These are phyloP conservation scores for Pisolithus microcarpus DNA, from an alignment of 768 basidiomycete species.

Conservation along the genomic window DNA sequence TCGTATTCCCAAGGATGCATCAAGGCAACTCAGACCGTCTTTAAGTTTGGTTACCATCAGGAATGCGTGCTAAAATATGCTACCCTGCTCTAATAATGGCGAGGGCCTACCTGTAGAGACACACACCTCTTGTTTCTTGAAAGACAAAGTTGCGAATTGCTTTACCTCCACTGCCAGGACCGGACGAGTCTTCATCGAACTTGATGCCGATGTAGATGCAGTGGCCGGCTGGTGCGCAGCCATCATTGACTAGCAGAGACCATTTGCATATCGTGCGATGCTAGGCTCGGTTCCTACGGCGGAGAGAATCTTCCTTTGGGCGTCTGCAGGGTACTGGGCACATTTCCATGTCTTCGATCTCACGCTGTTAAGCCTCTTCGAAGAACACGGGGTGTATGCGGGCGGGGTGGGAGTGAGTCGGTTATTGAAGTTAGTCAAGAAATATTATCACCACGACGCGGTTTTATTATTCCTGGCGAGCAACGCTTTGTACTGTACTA, in stretches of 20 bases:
- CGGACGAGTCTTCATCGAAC: conserved; percentile 49
- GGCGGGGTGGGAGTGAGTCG: conserved; percentile 68
- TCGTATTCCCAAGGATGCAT: no score
- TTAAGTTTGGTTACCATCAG: no score
- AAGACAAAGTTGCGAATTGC: background rate
- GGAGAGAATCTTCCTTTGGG: conserved; percentile 68
- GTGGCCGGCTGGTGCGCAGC: conserved; percentile 58
- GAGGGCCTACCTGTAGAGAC: no score
- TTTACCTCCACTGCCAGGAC: conserved; percentile 31
- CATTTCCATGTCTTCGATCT: background rate
- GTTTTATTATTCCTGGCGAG: conserved; percentile 70
- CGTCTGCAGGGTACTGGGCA: conserved; percentile 45
- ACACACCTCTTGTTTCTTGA: background rate
- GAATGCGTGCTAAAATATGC: no score
- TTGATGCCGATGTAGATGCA: conserved; percentile 72
- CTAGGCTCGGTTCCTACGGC: conserved; percentile 65
- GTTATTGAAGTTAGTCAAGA: conserved; percentile 63
- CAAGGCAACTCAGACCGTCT: no score
- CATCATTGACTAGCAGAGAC: no score
- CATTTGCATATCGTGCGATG: no score
- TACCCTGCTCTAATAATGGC: no score
- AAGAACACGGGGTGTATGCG: conserved; percentile 54
- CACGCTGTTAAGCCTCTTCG: background rate
- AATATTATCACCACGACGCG: conserved; percentile 63
- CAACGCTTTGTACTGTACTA: background rate